Evolutionary conservation across 495 filamentous ascomycete species (phyloP), one percentile per base, ranked within the genome.

Genomic region (Hypoxylon crocopeplum): DNA sequence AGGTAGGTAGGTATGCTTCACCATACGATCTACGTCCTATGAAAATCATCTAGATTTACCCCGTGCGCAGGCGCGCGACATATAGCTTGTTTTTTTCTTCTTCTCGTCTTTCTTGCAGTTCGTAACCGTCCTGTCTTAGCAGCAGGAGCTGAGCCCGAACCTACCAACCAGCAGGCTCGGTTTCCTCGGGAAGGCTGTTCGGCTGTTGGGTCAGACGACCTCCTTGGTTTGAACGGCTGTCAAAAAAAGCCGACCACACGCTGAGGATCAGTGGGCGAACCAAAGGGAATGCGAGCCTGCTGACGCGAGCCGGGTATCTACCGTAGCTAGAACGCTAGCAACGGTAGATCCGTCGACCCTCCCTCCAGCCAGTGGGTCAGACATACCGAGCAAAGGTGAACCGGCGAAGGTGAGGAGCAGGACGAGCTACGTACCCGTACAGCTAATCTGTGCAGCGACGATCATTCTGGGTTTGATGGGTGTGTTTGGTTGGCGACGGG

Each of bases 381-480:
- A 47, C 49, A 50, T 59, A 64, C 61, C 61, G 61, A 64, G 49
- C 55, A 56, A 59, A 49, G 61, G 61, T 64, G 55, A n/a, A 64
- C 61, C 38, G 33, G 19, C 38, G 19, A 51, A 64, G 61, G 61
- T 64, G 61, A 64, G 50, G 24, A 36, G 12, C 12, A 33, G 7
- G 37, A 33, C 48, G 51, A 52, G 39, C 46, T 63, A 57, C 56
- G 38, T 48, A 48, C 47, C n/a, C 42, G 21, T 48, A 49, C 51
- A 40, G 41, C 45, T 48, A 24, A 32, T 3, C 47, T 56, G 40
- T 54, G 53, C 48, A 56, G 57, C 57, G 62, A 44, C 57, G 57
- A 66, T 66, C 62, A 48, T 53, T 20, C 40, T 48, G 34, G 40
- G 34, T 20, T 13, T 3, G 32, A 40, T 47, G 51, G 59, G 51